Evolutionary conservation across 2,329 filamentous ascomycete species (phyloP), one percentile per base, ranked within the genome.

Genomic region (Pezicula rhizophila): DNA sequence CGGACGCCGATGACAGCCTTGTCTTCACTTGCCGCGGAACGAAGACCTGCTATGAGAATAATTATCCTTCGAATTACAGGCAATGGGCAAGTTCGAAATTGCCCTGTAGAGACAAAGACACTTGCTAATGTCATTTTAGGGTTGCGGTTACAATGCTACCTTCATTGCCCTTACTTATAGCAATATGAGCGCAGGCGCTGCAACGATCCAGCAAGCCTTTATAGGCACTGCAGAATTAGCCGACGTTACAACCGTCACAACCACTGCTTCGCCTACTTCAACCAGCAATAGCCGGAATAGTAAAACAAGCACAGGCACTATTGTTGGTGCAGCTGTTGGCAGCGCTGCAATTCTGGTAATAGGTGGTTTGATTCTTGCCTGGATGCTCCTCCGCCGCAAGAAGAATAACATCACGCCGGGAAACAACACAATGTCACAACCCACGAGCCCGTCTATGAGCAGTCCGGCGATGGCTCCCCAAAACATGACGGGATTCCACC

Each of bases 1-100:
- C 46, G 6, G 37, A 20, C 5, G 48, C 23, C 5, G 47, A 49
- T 43, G 41, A 51, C 31, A 34, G 46, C 14, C 18, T 46, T 12
- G 48, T 55, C 8, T 55, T 45, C 23, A 55, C 53, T 11, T 55
- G 52, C 35, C 46, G 40, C 31, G 48, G 48, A 31, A 49, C 42
- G n/a, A 35, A 33, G 26, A 46, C 40, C 18, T 53, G 51, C 37
- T 53, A 45, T 17, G 8, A 41, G 14, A 53, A 53, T 20, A 23
- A 42, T 5, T 53, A 53, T 45, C 48, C 49, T 8, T 42, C 42
- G 2, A 46, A 48, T 11, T 53, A 51, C 18, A 23, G 18, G 3
- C 51, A 53, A 51, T 51, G 45, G 41, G 50, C 48, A 11, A 31
- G 28, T 31, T 31, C 6, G 26, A 11, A 12, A 10, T 12, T 12